A percentile compares a stretch with the other conserved stretches of the same genome.
Evolutionary conservation across 306 rosid genomes (phyloP).

Genomic region (Fagus sylvatica): DNA sequence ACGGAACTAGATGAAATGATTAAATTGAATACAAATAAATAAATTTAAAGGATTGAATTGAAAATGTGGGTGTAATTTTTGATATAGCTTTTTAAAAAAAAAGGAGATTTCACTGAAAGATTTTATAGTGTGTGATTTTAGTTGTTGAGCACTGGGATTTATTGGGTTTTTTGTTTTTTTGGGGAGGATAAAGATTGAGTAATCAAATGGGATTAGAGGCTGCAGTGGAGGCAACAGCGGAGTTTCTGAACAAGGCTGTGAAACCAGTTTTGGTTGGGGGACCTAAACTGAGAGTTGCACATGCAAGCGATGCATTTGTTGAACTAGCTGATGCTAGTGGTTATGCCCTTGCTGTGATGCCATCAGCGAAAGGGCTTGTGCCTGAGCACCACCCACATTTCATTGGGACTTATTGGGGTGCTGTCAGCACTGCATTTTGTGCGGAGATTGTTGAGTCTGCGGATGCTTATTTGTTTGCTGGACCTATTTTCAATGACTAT

Average conservation of each 20-base stretch:
- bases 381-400: constrained; percentile 59
- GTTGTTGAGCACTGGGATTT: too few relatives aligned
- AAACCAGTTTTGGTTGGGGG: constrained; percentile 71
- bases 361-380: constrained; percentile 60
- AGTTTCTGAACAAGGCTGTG: constrained; percentile 64
- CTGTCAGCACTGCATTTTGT: constrained; percentile 61
- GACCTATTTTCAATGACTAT: constrained; percentile 68
- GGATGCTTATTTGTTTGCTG: constrained; percentile 58
- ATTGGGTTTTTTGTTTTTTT: background rate
- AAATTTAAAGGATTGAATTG: too few relatives aligned
- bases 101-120: too few relatives aligned
- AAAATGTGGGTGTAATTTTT: too few relatives aligned
- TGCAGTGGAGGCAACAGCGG: constrained; percentile 64
- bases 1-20: too few relatives aligned
- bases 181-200: constrained; percentile 37
- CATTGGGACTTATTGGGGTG: constrained; percentile 76
- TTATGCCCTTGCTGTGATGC: constrained; percentile 55
- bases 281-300: constrained; percentile 63
- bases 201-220: constrained; percentile 55
- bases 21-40: too few relatives aligned
- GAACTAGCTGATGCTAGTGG: constrained; percentile 59
- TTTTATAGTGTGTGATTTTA: too few relatives aligned
- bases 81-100: too few relatives aligned
- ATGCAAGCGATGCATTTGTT: constrained; percentile 44
- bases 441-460: constrained; percentile 68